Percentiles rank a stretch among this genome's conserved stretches.
phyloP scores from a whole-genome alignment of 2,329 filamentous ascomycete species.

The Paraconiothyrium brasiliense region DNA sequence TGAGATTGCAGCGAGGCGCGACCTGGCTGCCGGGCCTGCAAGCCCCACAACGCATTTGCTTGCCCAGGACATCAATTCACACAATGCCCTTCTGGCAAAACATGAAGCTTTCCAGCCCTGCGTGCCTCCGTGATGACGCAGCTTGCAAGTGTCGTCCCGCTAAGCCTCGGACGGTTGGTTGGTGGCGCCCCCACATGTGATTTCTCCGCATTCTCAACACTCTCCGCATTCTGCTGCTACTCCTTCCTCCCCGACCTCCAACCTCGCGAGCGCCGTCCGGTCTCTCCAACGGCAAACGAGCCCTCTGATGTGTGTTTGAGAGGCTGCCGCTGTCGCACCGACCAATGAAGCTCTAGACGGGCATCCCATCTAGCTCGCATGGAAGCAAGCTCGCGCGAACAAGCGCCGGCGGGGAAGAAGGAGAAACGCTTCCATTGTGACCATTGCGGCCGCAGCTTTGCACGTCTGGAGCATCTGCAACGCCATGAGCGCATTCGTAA shows the following conservation, averaged over 20 bases:
- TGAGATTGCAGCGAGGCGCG: conserved; percentile 13
- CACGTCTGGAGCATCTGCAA: conserved; percentile 54
- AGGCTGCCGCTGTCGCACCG: conserved; percentile 11
- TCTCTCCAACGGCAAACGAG: conserved; percentile 21
- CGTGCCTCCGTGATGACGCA: conserved; percentile 22
- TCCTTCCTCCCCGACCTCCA: conserved; percentile 23
- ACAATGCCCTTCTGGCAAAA: conserved; percentile 14
- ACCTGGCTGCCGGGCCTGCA: conserved; percentile 13
- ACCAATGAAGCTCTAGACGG: conserved; percentile 23
- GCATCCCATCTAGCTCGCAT: conserved; percentile 23
- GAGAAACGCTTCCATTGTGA: conserved; percentile 47
- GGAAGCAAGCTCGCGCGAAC: conserved; percentile 30
- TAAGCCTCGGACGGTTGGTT: conserved; percentile 29
- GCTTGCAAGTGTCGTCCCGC: conserved; percentile 16
- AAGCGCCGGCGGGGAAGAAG: conserved; percentile 41
- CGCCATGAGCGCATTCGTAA: conserved; percentile 53
- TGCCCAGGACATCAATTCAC: conserved; percentile 22
- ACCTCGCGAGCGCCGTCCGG: conserved; percentile 12
- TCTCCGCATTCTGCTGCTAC: conserved; percentile 31
- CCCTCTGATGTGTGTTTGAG: conserved; percentile 18
- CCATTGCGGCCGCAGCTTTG: conserved; percentile 45
- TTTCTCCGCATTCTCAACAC: conserved; percentile 25
- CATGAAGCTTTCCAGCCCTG: conserved; percentile 7
- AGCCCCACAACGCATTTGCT: conserved; percentile 22
- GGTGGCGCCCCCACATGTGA: conserved; percentile 36